phyloP scores from a whole-genome alignment of 257 asterid genomes.

The Hygrophila difformis region DNA sequence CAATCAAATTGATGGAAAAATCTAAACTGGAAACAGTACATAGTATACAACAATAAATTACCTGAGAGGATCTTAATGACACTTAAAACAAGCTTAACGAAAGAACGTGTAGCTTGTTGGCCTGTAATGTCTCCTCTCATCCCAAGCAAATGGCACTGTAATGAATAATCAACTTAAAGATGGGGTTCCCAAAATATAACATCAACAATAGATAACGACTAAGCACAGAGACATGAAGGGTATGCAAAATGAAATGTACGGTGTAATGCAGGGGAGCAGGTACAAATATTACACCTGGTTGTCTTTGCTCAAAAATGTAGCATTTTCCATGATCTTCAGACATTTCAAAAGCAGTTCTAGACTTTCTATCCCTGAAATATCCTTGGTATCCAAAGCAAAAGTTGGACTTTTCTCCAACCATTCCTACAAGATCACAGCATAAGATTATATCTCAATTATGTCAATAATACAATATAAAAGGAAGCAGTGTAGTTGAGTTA shows the following conservation, averaged over 20 bases:
- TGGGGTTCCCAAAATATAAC: background rate
- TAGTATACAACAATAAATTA: too few relatives aligned
- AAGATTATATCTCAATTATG: too few relatives aligned
- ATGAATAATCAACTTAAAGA: constrained; percentile 15
- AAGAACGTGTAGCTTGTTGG: constrained; percentile 51
- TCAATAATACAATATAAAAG: too few relatives aligned
- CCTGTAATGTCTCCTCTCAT: constrained; percentile 55
- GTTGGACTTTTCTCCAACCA: constrained; percentile 42
- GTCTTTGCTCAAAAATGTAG: constrained; percentile 63
- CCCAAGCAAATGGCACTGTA: constrained; percentile 67
- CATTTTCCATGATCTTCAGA: constrained; percentile 79
- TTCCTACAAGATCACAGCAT: constrained; percentile 42
- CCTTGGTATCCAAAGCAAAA: constrained; percentile 27
- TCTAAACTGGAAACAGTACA: too few relatives aligned
- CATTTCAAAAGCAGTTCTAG: constrained; percentile 65
- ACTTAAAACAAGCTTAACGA: constrained; percentile 57
- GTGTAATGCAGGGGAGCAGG: background rate
- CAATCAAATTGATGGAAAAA: constrained; percentile 5
- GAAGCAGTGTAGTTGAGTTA: too few relatives aligned
- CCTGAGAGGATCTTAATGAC: constrained; percentile 72
- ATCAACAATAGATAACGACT: background rate
- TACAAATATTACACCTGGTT: constrained; percentile 47
- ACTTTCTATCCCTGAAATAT: constrained; percentile 41
- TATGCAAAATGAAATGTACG: background rate
- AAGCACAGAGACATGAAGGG: background rate